Evolutionary conservation across 805 yeast species (phyloP), one percentile per base, ranked within the genome.

Genomic region (Metschnikowia colocasiae): DNA sequence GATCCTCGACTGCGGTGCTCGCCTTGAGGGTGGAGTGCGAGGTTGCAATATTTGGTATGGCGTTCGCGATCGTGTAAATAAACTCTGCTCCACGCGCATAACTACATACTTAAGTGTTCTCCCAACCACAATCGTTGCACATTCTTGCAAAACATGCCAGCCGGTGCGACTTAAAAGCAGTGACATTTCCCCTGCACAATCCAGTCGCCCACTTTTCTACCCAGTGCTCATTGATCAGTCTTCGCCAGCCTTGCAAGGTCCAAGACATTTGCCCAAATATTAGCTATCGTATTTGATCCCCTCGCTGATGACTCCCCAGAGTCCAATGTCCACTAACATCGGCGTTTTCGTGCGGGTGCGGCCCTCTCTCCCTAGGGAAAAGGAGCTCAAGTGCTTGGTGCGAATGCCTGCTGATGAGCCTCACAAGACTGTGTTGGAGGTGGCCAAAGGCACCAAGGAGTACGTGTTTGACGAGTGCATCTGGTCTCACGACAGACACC

Each of bases 401-500:
- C 46, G 56, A 13, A 65, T 70, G 70, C 68, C 71, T 2, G 43
- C 51, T 5, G 48, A 49, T 20, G 60, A 61, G n/a, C 52, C 60
- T 1, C 47, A 49, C 30, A 49, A 45, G 15, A 58, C 62, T 3
- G 43, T 49, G 26, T 58, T 60, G 25, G 49, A 43, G 27, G 56
- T 58, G 42, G 63, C 69, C 12, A 48, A 55, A 37, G 46, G 59
- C 39, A 58, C 70, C 46, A 53, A 75, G 67, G 49, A 52, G 26
- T 82, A 81, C 61, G 58, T 56, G 3, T 81, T 81, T 56, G 84
- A 82, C 53, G 69, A 68, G 16, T 71, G 80, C 8, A 62, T 83
- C 36, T 74, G 78, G 74, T 79, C 85, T 2, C 64, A 65, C 34
- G 68, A 70, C 33, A 33, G 59, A 0, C 15, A 50, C 0, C 65